Percentiles rank a stretch among this genome's conserved stretches.
These are phyloP conservation scores for Panus rudis DNA, from an alignment of 768 basidiomycete genomes.

Conservation along the genomic window DNA sequence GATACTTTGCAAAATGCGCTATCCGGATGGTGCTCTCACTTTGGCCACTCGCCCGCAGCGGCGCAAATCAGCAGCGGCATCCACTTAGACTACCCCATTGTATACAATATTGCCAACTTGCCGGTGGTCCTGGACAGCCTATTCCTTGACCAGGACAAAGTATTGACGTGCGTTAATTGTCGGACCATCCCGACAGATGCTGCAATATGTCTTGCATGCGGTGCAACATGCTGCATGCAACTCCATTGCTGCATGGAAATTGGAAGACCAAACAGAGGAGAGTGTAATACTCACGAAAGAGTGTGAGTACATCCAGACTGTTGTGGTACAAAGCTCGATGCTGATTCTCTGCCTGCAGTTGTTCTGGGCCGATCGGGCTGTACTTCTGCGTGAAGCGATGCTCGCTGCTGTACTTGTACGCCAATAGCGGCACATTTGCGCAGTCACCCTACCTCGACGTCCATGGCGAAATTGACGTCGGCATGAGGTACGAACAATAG, in stretches of 20 bases:
- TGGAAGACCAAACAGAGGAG: slow-evolving; percentile 60
- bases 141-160: slow-evolving; percentile 68
- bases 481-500: slow-evolving; percentile 64
- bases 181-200: slow-evolving; percentile 74
- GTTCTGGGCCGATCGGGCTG: slow-evolving; percentile 82
- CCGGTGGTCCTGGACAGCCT: slow-evolving; percentile 80
- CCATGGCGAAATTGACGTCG: slow-evolving; percentile 90
- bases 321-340: no score
- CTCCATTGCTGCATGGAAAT: slow-evolving; percentile 87
- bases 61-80: slow-evolving; percentile 77
- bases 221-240: slow-evolving; percentile 80
- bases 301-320: slow-evolving; percentile 84
- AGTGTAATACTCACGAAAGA: slow-evolving; percentile 93
- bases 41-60: slow-evolving; percentile 72
- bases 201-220: slow-evolving; percentile 90
- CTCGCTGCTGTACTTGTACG: slow-evolving; percentile 82
- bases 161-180: slow-evolving; percentile 71
- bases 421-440: slow-evolving; percentile 82
- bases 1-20: slow-evolving; percentile 87
- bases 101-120: slow-evolving; percentile 78
- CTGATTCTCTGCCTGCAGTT: no score
- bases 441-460: slow-evolving; percentile 88
- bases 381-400: slow-evolving; percentile 92
- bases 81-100: slow-evolving; percentile 71
- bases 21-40: slow-evolving; percentile 86